Evolutionary conservation across 495 filamentous ascomycete genomes (phyloP).

Genomic region (Neurospora sp.): DNA sequence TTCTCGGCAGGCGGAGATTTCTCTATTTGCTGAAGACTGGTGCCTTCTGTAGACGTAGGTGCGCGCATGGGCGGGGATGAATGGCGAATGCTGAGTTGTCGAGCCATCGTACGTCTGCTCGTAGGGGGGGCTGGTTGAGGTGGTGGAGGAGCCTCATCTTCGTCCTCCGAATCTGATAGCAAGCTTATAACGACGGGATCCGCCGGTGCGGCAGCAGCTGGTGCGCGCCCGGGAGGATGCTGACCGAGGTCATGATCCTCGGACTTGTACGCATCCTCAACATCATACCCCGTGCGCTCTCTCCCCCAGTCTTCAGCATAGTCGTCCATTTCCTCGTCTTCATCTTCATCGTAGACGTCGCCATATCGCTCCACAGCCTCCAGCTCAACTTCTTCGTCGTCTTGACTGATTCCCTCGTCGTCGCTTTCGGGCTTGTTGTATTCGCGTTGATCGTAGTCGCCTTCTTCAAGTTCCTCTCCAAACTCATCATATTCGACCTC

Average conservation of each 20-base stretch:
- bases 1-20: neutral
- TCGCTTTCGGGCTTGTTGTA: constrained; percentile 18
- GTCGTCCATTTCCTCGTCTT: constrained; percentile 12
- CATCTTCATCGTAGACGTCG: constrained; percentile 26
- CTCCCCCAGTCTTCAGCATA: constrained; percentile 15
- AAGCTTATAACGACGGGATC: constrained; percentile 27
- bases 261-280: constrained; percentile 10
- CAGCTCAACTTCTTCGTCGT: constrained; percentile 30
- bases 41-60: neutral
- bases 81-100: neutral
- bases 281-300: constrained; percentile 21
- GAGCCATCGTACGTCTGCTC: neutral
- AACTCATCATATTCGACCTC: constrained; percentile 14
- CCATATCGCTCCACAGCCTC: constrained; percentile 28
- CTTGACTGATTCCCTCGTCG: constrained; percentile 24
- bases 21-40: neutral
- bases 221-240: neutral
- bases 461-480: constrained; percentile 19
- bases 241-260: constrained; percentile 18
- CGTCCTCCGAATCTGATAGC: constrained; percentile 31
- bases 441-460: constrained; percentile 22
- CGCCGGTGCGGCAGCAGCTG: neutral
- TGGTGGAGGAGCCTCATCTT: constrained; percentile 5
- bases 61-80: neutral
- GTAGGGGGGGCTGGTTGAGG: neutral